Percentiles rank a stretch among this genome's conserved stretches.
Evolutionary conservation across 768 basidiomycete genomes (phyloP).

Genomic region (Dacryopinax spathularia): DNA sequence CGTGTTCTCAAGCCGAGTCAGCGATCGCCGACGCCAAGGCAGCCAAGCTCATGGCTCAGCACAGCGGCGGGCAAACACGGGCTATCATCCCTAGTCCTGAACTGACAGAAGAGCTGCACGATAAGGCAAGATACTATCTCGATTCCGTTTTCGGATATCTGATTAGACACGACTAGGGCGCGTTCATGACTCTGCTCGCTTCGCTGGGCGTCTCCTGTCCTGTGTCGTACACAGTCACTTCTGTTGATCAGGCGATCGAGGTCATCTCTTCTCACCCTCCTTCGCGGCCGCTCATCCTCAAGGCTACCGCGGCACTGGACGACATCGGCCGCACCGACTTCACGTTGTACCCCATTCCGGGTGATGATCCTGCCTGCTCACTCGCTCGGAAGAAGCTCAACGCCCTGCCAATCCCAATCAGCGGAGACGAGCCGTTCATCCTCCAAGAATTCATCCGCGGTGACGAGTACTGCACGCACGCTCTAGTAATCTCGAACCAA

Average conservation of each 20-base stretch:
- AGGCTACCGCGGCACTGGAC: constrained; percentile 22
- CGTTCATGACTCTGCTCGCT: constrained; percentile 21
- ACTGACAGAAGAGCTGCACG: constrained; percentile 20
- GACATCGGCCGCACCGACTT: constrained; percentile 23
- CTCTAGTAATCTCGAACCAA: constrained; percentile 21
- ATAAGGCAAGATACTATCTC: constrained; percentile 14
- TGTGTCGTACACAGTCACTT: constrained; percentile 16
- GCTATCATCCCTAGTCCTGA: constrained; percentile 23
- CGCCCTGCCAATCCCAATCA: constrained; percentile 10
- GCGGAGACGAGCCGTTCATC: constrained; percentile 20
- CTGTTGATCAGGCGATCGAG: constrained; percentile 17
- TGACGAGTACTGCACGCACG: constrained; percentile 26
- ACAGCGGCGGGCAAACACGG: constrained; percentile 17
- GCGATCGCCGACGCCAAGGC: constrained; percentile 23
- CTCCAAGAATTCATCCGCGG: constrained; percentile 26
- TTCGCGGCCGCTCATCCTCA: constrained; percentile 16
- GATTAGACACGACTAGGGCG: constrained; percentile 10
- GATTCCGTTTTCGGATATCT: background rate
- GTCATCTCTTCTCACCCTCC: background rate
- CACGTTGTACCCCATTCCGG: constrained; percentile 19
- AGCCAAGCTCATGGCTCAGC: constrained; percentile 18
- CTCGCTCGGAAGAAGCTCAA: constrained; percentile 4
- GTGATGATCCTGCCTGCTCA: constrained; percentile 14
- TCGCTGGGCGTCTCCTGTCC: constrained; percentile 19
- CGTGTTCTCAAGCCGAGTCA: constrained; percentile 22